Conservation (phyloP, 2,329 filamentous ascomycete genomes). For the Xylariaceae sp. region DNA sequence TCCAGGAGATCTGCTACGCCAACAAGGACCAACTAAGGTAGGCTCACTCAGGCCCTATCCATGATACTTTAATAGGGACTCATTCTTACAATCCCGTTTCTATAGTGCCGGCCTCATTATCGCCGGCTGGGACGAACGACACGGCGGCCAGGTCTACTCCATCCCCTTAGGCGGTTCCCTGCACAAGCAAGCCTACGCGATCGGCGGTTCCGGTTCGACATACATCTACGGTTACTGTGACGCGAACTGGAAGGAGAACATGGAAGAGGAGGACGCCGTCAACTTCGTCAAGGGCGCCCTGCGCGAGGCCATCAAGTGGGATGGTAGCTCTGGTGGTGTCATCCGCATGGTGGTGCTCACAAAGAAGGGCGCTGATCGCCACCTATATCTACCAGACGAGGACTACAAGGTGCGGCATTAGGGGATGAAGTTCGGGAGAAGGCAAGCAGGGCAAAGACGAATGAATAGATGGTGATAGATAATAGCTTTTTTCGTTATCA, state of each 20-base stretch:
- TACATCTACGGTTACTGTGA: slow-evolving; percentile 99
- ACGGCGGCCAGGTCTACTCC: slow-evolving; percentile 95
- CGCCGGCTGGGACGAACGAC: slow-evolving; percentile 91
- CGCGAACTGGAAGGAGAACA: slow-evolving; percentile 88
- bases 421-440: slow-evolving; percentile 34
- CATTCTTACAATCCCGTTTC: slow-evolving; percentile 7
- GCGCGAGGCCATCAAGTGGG: slow-evolving; percentile 97
- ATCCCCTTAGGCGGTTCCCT: slow-evolving; percentile 94
- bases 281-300: slow-evolving; percentile 88
- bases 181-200: slow-evolving; percentile 94
- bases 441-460: not conserved
- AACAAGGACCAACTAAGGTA: slow-evolving; percentile 94
- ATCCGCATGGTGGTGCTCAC: slow-evolving; percentile 98
- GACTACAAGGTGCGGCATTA: slow-evolving; percentile 72
- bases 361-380: slow-evolving; percentile 79
- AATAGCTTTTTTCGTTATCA: slow-evolving; percentile 4
- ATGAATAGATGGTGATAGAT: slow-evolving; percentile 4
- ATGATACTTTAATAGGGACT: not conserved
- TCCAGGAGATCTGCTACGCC: slow-evolving; percentile 95
- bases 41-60: slow-evolving; percentile 27
- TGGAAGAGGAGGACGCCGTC: slow-evolving; percentile 88
- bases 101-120: slow-evolving; percentile 91
- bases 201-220: slow-evolving; percentile 93
- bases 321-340: slow-evolving; percentile 95
- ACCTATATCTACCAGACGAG: slow-evolving; percentile 92